Base-by-base conservation (phyloP, 768 basidiomycete species). In the Paxillus involutus region DNA sequence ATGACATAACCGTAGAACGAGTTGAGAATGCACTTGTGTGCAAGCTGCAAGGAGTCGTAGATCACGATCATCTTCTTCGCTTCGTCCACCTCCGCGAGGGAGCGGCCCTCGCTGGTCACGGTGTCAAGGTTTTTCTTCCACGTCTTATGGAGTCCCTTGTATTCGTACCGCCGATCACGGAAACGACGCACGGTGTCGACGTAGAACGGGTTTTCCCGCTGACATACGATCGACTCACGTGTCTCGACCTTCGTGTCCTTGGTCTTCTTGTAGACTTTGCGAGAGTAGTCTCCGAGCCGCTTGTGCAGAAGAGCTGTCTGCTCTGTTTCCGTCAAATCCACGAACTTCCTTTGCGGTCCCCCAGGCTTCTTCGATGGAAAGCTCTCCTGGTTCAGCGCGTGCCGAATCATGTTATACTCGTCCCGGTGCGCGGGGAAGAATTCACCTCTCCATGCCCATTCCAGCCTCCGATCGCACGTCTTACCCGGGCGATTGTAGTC, bases 1-100 rank as follows among this genome's bases (percentile, higher is more conserved):
- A 98, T 98, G 68, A 99, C 96, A 63, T 99, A 99, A 35, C 97
- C 97, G 67, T 99, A 99, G 80, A 99, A 99, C 3, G 97, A 98
- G 77, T 99, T 99, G 60, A 99, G 83, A 67, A 99, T 99, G 67
- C 95, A 98, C 76, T 99, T 99, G 81, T 99, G 97, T 4, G 97
- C 97, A 26, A 99, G 86, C 70, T 99, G 97, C 33, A 99, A 81
- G 4, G 97, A 98, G 70, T 98, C 97, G 74, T 98, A 99, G 10
- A 99, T 72, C 21, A 99, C 96, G 62, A 98, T 91, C 91, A 99
- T 94, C 78, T 96, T 97, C 78, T 90, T 98, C 37, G 97, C 96
- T 71, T 99, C 97, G 57, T 95, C 91, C 37, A 97, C 81, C 64
- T 98, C 94, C 7, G 88, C 81, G 26, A 98, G 78, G 3, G 87